phyloP scores from a whole-genome alignment of 495 filamentous ascomycete species.

The Hyaloscypha bicolor region DNA sequence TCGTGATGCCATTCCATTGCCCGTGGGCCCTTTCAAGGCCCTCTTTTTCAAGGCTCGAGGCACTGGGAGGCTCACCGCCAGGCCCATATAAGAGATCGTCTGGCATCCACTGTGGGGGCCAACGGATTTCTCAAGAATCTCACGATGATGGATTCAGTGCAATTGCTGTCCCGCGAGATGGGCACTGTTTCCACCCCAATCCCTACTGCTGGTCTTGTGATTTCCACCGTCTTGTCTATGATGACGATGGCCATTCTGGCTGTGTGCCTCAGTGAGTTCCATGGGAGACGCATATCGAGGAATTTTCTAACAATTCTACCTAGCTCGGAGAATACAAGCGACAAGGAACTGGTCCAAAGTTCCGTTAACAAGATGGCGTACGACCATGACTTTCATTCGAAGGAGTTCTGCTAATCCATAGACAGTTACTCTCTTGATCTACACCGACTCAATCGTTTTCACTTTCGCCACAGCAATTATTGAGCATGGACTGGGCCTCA shows the following conservation, averaged over 20 bases:
- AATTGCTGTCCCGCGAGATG: background rate
- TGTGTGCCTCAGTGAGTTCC: slow-evolving; percentile 2
- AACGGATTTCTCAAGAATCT: background rate
- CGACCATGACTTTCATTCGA: background rate
- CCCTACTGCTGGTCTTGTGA: slow-evolving; percentile 5
- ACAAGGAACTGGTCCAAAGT: slow-evolving; percentile 4
- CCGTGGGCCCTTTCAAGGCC: background rate
- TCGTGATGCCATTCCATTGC: background rate
- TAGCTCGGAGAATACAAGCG: slow-evolving; percentile 12
- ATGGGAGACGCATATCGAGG: background rate
- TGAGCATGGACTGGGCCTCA: slow-evolving; percentile 48
- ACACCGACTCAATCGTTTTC: slow-evolving; percentile 52
- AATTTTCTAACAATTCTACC: background rate
- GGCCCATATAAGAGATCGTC: background rate
- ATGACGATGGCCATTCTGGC: slow-evolving; percentile 6
- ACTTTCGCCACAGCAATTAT: slow-evolving; percentile 52
- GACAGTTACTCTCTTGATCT: slow-evolving; percentile 52
- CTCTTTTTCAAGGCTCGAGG: background rate
- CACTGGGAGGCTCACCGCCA: background rate
- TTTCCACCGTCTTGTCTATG: slow-evolving; percentile 6
- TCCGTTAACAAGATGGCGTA: slow-evolving; percentile 19
- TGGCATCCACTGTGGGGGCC: background rate
- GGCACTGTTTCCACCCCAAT: background rate
- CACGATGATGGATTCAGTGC: background rate
- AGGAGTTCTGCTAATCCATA: background rate